Conservation (phyloP, 768 basidiomycete genomes). For the Hygrophorus russula region DNA sequence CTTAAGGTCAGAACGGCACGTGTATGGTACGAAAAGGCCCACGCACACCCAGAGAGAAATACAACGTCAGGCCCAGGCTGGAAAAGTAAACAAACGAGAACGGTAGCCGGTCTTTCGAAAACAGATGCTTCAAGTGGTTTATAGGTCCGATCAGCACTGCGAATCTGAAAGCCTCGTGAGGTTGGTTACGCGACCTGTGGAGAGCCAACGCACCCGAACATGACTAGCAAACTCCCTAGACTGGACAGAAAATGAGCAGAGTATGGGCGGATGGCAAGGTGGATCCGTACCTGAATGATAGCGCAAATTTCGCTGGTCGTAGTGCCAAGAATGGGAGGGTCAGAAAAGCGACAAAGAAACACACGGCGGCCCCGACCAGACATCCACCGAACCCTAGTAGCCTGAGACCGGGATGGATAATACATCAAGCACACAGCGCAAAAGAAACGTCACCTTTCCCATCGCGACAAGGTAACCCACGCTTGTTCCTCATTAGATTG, state of each 20-base stretch:
- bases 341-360: conserved; percentile 87
- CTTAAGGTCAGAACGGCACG: neutral
- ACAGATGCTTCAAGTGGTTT: conserved; percentile 83
- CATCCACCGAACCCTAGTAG: conserved; percentile 87
- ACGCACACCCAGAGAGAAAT: conserved; percentile 82
- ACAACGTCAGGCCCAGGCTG: conserved; percentile 79
- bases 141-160: conserved; percentile 82
- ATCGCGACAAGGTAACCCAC: conserved; percentile 83
- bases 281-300: conserved; percentile 4
- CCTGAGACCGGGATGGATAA: conserved; percentile 24
- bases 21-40: conserved; percentile 6
- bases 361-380: conserved; percentile 81
- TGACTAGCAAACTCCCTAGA: conserved; percentile 84
- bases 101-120: conserved; percentile 74
- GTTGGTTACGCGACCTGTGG: neutral
- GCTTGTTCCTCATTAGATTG: conserved; percentile 92
- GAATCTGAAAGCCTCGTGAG: conserved; percentile 34
- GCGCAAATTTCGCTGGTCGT: conserved; percentile 12
- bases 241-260: conserved; percentile 78
- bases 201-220: conserved; percentile 66
- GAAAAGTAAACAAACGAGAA: conserved; percentile 77
- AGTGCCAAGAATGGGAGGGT: conserved; percentile 51
- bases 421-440: neutral
- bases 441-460: conserved; percentile 65
- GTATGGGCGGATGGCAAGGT: conserved; percentile 27